Evolutionary conservation across 495 filamentous ascomycete species (phyloP).

Genomic region (Glutinoglossum americanum): DNA sequence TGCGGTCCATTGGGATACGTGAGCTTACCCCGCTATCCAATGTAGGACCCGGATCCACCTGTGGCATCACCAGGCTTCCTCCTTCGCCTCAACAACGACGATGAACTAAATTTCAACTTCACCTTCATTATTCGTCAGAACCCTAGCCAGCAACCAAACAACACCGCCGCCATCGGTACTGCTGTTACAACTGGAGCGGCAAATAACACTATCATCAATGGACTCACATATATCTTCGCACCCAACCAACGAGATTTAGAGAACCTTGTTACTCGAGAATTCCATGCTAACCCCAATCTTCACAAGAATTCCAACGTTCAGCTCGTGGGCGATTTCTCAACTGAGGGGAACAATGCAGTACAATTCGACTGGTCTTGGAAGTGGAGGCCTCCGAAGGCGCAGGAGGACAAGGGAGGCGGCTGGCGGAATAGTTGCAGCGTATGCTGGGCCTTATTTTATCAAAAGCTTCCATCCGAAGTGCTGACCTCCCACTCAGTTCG

Average conservation of each 20-base stretch:
- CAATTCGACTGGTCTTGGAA: constrained; percentile 92
- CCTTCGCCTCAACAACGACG: constrained; percentile 69
- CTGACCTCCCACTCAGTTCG: constrained; percentile 31
- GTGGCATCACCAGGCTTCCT: constrained; percentile 48
- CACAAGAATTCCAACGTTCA: constrained; percentile 95
- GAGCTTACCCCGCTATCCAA: not conserved
- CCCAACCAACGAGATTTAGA: constrained; percentile 72
- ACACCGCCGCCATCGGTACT: constrained; percentile 26
- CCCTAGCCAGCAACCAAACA: constrained; percentile 19
- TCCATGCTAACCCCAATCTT: constrained; percentile 89
- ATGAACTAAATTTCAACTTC: constrained; percentile 80
- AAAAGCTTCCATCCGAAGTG: not conserved
- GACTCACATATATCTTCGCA: constrained; percentile 79
- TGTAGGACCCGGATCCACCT: constrained; percentile 58
- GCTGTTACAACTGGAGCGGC: constrained; percentile 22
- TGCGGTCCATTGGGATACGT: not conserved
- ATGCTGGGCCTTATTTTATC: constrained; percentile 8
- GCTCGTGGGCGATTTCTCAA: constrained; percentile 71
- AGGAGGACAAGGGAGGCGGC: constrained; percentile 70
- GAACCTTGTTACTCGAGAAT: constrained; percentile 81
- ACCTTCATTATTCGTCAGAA: constrained; percentile 68
- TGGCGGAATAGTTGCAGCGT: constrained; percentile 91
- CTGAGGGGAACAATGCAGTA: constrained; percentile 56
- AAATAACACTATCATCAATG: constrained; percentile 58
- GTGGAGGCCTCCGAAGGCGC: constrained; percentile 74